Percentiles rank a stretch among this genome's conserved stretches.
Evolutionary conservation across 805 yeast species (phyloP).

Genomic region (Cyberlindnera lachancei): DNA sequence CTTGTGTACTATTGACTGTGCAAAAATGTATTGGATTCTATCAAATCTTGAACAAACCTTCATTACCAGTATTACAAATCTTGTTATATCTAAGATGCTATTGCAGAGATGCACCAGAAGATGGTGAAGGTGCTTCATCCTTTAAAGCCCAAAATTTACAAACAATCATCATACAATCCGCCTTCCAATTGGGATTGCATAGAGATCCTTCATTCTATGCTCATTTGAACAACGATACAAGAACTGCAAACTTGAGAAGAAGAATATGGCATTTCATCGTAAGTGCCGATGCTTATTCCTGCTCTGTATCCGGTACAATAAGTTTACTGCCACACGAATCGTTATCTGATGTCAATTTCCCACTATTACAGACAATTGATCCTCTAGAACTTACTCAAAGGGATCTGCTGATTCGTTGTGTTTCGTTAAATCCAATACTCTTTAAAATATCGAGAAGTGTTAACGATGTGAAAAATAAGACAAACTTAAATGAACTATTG

Average conservation of each 20-base stretch:
- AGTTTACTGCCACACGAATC: conserved; percentile 6
- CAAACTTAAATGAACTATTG: conserved; percentile 6
- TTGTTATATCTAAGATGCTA: conserved; percentile 32
- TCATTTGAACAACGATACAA: conserved; percentile 7
- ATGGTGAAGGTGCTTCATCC: conserved; percentile 35
- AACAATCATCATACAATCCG: conserved; percentile 35
- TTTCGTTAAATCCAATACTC: conserved; percentile 5
- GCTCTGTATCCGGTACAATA: conserved; percentile 10
- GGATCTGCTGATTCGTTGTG: conserved; percentile 4
- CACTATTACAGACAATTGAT: conserved; percentile 8
- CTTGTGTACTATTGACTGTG: conserved; percentile 30
- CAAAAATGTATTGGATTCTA: conserved; percentile 34
- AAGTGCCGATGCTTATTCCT: conserved; percentile 7
- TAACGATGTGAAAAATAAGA: conserved; percentile 8
- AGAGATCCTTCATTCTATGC: conserved; percentile 33
- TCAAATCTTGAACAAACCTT: conserved; percentile 28
- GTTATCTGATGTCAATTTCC: conserved; percentile 10
- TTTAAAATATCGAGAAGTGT: conserved; percentile 5
- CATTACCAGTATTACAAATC: conserved; percentile 35
- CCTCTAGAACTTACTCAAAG: conserved; percentile 8
- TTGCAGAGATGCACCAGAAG: conserved; percentile 37
- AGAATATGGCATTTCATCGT: conserved; percentile 14
- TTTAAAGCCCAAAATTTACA: conserved; percentile 30
- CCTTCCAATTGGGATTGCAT: conserved; percentile 36
- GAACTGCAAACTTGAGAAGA: conserved; percentile 12